phyloP scores from a whole-genome alignment of 257 asterid genomes.

The Solanum neorickii region DNA sequence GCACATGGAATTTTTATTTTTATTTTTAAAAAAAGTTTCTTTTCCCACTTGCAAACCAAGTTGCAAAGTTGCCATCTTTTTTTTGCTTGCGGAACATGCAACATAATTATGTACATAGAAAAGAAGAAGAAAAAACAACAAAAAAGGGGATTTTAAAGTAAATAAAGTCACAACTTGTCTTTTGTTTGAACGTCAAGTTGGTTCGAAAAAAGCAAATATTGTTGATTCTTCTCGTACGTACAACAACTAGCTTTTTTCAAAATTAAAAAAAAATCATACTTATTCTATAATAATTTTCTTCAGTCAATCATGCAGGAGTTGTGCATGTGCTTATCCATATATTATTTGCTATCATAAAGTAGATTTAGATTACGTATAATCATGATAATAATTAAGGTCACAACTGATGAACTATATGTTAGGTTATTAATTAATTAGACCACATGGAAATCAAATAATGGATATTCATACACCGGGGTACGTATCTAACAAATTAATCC shows the following conservation, averaged over 20 bases:
- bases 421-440: neutral
- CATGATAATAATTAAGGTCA: neutral
- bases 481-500: neutral
- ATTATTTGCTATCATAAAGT: neutral
- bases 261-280: neutral
- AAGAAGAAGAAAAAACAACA: neutral
- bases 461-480: neutral
- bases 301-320: neutral
- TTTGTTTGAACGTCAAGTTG: constrained; percentile 35
- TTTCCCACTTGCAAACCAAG: constrained; percentile 35
- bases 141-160: neutral
- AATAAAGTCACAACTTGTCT: constrained; percentile 22
- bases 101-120: neutral
- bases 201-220: neutral
- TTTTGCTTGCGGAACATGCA: neutral
- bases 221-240: neutral
- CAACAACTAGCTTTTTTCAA: neutral
- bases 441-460: neutral
- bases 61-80: constrained; percentile 9
- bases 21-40: neutral
- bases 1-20: neutral
- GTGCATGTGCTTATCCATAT: neutral
- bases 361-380: neutral
- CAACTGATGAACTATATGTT: neutral
- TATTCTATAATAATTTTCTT: neutral